Percentiles rank a stretch among this genome's conserved stretches.
Conservation (phyloP, 495 filamentous ascomycete species). For the Glarea lozoyensis region DNA sequence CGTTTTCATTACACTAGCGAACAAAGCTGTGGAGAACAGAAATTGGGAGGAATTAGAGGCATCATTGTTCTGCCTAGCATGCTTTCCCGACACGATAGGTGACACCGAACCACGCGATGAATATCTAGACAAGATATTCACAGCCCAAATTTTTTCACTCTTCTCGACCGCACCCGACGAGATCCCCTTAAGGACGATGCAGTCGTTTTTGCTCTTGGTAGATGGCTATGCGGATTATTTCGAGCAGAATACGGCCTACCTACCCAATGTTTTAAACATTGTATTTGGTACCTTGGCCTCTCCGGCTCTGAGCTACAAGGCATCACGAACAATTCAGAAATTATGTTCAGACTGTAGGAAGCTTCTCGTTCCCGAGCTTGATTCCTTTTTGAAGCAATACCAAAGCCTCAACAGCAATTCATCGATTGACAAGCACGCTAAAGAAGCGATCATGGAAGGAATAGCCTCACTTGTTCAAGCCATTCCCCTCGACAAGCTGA, state of each 20-base stretch:
- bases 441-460: constrained; percentile 73
- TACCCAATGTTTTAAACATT: constrained; percentile 71
- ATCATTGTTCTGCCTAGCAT: constrained; percentile 66
- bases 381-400: constrained; percentile 71
- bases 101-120: constrained; percentile 58
- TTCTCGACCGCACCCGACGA: constrained; percentile 41
- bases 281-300: constrained; percentile 69
- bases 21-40: constrained; percentile 44
- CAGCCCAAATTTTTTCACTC: constrained; percentile 50
- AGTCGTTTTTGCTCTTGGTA: constrained; percentile 69
- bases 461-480: constrained; percentile 83
- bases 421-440: constrained; percentile 57
- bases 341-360: constrained; percentile 75
- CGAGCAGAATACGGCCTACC: constrained; percentile 53
- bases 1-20: constrained; percentile 57
- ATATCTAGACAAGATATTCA: constrained; percentile 62
- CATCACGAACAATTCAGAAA: constrained; percentile 72
- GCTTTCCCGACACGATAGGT: constrained; percentile 64
- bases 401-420: constrained; percentile 47
- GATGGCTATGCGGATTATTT: constrained; percentile 79
- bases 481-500: constrained; percentile 52
- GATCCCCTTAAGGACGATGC: constrained; percentile 61
- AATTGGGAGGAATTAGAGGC: constrained; percentile 77
- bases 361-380: constrained; percentile 60
- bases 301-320: constrained; percentile 52